Evolutionary conservation across 495 filamentous ascomycete species (phyloP).

Genomic region (Aspergillus wentii): DNA sequence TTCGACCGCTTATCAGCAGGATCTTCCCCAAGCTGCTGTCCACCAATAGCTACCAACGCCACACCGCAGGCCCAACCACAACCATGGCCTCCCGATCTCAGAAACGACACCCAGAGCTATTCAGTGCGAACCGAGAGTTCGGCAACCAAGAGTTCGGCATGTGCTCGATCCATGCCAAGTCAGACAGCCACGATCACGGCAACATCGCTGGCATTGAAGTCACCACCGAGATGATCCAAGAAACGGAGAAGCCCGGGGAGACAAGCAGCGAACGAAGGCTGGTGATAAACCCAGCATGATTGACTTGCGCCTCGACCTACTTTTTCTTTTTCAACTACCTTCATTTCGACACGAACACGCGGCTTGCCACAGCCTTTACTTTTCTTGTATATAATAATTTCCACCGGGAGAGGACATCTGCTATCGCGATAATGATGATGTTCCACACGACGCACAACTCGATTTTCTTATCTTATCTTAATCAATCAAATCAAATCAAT

Average conservation of each 20-base stretch:
- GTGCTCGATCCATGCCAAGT: constrained; percentile 30
- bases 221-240: constrained; percentile 31
- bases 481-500: too few species aligned
- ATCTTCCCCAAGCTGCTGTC: constrained; percentile 65
- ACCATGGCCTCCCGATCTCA: constrained; percentile 16
- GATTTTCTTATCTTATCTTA: too few species aligned
- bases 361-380: too few species aligned
- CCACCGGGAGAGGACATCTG: too few species aligned
- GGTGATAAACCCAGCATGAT: constrained; percentile 20
- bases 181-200: constrained; percentile 7
- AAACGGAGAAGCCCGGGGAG: constrained; percentile 16
- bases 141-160: constrained; percentile 29
- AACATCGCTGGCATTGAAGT: constrained; percentile 27
- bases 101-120: constrained; percentile 12
- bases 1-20: constrained; percentile 74
- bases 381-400: too few species aligned
- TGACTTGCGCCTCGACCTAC: too few species aligned
- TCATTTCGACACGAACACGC: too few species aligned
- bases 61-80: constrained; percentile 14
- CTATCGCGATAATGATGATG: too few species aligned
- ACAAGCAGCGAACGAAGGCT: constrained; percentile 17
- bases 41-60: constrained; percentile 24
- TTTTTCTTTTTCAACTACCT: too few species aligned
- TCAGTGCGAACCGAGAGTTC: constrained; percentile 24
- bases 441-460: too few species aligned